Base-by-base conservation (phyloP, 129 eudicot genomes). In the Pittosporum tobira region DNA sequence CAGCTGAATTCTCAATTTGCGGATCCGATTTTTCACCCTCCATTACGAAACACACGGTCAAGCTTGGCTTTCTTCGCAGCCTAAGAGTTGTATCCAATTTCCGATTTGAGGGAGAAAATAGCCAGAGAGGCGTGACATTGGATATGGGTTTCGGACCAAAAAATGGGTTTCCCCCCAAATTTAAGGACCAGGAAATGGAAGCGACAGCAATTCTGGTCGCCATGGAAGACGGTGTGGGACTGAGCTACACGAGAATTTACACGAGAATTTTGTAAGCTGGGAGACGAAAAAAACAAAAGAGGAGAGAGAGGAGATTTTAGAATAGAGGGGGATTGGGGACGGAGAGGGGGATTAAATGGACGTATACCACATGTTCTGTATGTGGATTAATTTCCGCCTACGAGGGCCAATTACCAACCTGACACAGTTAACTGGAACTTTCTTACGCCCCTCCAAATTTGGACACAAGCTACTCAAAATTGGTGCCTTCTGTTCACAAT, bases 191-290 rank as follows among this genome's bases (percentile, higher is more conserved):
- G 27, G 76, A 61, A 59, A 72, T 64, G 4, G 81, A 63, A 55
- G 81, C 74, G 69, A 77, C 74, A 55, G 81, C 69, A 37, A 68
- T 60, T 23, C 79, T 68, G 79, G 73, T 81, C 71, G 84, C 87
- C 87, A 84, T 71, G 69, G 42, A 22, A 11, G 74, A 57, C 18
- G 57, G 37, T 6, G 4, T 6, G 37, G n/a, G 4, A n/a, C n/a
- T n/a, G n/a, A n/a, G n/a, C n/a, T n/a, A n/a, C n/a, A n/a, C n/a
- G n/a, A n/a, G 69, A 31, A n/a, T n/a, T n/a, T n/a, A n/a, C n/a
- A 16, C 31, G 30, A 1, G 59, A 5, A 47, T 22, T 25, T 11
- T n/a, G 37, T n/a, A n/a, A 47, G 18, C 21, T 18, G 56, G n/a
- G 57, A 18, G 22, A 12, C 36, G 30, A 18, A 19, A 20, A 18